Conservation (phyloP, 2,329 filamentous ascomycete genomes). For the Penicillium sp. region DNA sequence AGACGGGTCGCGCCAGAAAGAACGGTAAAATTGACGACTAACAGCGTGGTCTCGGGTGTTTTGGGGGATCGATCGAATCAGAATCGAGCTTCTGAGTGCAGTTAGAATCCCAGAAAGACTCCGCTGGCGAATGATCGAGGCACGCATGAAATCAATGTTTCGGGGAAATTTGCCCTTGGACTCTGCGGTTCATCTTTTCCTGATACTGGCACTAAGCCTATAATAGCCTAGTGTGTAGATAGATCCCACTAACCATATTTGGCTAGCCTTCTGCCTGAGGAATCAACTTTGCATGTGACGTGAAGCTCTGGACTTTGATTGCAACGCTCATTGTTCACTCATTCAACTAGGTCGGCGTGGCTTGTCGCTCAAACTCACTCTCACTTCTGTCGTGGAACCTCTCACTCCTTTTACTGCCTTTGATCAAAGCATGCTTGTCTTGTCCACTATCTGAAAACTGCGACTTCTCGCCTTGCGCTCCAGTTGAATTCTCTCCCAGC, state of each 20-base stretch:
- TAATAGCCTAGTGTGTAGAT: background rate
- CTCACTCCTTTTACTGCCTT: conserved; percentile 2
- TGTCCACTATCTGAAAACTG: background rate
- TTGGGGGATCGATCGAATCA: background rate
- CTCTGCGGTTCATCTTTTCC: conserved; percentile 6
- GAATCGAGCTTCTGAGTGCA: background rate
- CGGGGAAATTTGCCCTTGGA: conserved; percentile 8
- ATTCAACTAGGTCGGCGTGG: conserved; percentile 7
- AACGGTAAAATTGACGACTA: background rate
- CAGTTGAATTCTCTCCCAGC: background rate
- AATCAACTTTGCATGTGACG: conserved; percentile 9
- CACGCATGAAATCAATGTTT: conserved; percentile 7
- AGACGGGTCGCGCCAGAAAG: background rate
- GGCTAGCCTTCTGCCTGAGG: conserved; percentile 8
- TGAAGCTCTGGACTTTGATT: conserved; percentile 6
- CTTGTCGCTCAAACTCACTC: background rate
- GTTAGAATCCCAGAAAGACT: conserved; percentile 10
- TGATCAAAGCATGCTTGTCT: conserved; percentile 1
- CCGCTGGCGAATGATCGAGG: conserved; percentile 16
- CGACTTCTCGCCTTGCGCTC: conserved; percentile 5
- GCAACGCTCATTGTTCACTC: conserved; percentile 1
- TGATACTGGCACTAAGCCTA: conserved; percentile 4
- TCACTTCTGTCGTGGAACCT: background rate
- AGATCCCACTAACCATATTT: background rate
- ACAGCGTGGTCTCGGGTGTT: background rate